Evolutionary conservation across 306 rosid species (phyloP).

Genomic region (Prunus davidiana): DNA sequence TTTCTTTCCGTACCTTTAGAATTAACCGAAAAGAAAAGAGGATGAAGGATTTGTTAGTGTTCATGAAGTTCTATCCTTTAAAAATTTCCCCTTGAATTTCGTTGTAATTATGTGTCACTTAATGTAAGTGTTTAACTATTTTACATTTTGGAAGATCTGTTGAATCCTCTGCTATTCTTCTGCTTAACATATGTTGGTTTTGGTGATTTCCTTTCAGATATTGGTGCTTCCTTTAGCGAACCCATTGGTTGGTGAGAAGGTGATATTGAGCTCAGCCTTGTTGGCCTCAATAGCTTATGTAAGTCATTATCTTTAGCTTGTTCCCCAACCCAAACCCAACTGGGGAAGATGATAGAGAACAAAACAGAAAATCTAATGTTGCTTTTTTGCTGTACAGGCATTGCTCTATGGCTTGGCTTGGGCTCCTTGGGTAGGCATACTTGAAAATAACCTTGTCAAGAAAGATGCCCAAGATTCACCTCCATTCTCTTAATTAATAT

Average conservation of each 20-base stretch:
- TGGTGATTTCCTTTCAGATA: conserved; percentile 43
- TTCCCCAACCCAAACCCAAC: not conserved
- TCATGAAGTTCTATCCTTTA: no score
- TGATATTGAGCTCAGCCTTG: conserved; percentile 62
- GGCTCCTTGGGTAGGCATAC: conserved; percentile 72
- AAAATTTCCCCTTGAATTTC: no score
- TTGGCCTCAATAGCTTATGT: conserved; percentile 81
- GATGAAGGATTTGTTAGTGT: no score
- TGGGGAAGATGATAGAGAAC: not conserved
- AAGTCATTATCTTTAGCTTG: conserved; percentile 23
- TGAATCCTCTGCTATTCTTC: not conserved
- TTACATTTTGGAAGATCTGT: not conserved
- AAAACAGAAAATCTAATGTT: conserved; percentile 5
- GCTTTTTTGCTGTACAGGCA: conserved; percentile 43
- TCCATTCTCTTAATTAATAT: not conserved
- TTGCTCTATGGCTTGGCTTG: conserved; percentile 82
- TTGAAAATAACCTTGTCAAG: not conserved
- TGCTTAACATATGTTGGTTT: not conserved
- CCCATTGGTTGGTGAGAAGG: conserved; percentile 81
- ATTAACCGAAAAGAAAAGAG: no score
- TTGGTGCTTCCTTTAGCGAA: conserved; percentile 69
- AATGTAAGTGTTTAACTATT: not conserved
- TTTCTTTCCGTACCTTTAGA: no score
- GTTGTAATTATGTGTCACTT: not conserved
- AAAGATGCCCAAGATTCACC: not conserved